Percentiles rank a stretch among this genome's conserved stretches.
These are phyloP conservation scores for Fusarium kyushuense DNA, from an alignment of 2,329 filamentous ascomycete genomes.

Conservation along the genomic window DNA sequence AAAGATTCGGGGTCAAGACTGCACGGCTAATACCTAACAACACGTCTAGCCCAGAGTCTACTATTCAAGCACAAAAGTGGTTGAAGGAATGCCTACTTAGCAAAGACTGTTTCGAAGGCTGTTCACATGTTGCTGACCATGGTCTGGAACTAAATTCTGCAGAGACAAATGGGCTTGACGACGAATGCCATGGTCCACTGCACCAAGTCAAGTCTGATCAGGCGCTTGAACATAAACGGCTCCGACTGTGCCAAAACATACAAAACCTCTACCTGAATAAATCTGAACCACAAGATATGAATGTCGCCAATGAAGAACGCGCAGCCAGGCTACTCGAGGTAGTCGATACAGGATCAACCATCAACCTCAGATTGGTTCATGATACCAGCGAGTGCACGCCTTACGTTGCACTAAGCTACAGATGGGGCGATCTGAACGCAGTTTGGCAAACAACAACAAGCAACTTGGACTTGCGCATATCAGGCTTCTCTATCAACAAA, in stretches of 20 bases:
- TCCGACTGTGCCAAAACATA: background rate
- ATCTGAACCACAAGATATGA: rapidly evolving
- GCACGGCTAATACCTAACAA: background rate
- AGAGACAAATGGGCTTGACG: rapidly evolving
- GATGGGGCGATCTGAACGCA: constrained; percentile 6
- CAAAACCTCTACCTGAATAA: background rate
- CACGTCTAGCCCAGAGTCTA: background rate
- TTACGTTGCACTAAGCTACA: constrained; percentile 7
- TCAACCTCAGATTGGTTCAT: background rate
- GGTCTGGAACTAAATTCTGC: rapidly evolving
- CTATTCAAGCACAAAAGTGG: background rate
- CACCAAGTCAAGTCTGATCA: background rate
- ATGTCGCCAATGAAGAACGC: background rate
- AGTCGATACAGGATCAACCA: rapidly evolving
- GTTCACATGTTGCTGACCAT: background rate
- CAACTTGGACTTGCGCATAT: background rate
- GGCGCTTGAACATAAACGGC: rapidly evolving
- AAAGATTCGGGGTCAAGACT: rapidly evolving
- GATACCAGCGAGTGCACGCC: background rate
- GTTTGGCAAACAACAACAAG: constrained; percentile 6
- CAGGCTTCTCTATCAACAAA: background rate
- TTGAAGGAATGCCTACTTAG: constrained; percentile 1
- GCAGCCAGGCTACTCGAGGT: constrained; percentile 1
- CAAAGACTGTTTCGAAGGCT: background rate
- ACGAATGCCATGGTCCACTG: rapidly evolving